Conservation (phyloP, 2,329 filamentous ascomycete species). For the Alternaria triticina region DNA sequence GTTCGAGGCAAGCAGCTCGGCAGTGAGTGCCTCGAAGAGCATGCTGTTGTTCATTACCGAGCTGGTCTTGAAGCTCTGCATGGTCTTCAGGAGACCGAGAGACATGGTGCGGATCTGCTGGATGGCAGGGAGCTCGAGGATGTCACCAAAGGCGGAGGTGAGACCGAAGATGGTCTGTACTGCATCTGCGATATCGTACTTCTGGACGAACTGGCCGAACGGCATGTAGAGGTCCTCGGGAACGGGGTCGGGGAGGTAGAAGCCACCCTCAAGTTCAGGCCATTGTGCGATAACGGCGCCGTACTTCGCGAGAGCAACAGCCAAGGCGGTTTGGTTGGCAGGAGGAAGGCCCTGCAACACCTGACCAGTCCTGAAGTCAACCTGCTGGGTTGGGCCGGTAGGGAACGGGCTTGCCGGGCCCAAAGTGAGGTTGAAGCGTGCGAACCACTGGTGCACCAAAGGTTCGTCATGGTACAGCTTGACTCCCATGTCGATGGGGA, state of each 20-base stretch:
- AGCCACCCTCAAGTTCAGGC: constrained; percentile 43
- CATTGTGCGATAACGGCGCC: constrained; percentile 26
- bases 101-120: constrained; percentile 11
- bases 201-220: constrained; percentile 57
- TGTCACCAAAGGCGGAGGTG: constrained; percentile 40
- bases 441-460: constrained; percentile 37
- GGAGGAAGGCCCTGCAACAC: constrained; percentile 6
- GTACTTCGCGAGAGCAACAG: constrained; percentile 30
- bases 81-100: constrained; percentile 10
- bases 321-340: constrained; percentile 12
- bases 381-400: constrained; percentile 3
- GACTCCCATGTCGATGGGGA: constrained; percentile 47
- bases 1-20: constrained; percentile 12
- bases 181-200: constrained; percentile 55
- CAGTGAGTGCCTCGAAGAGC: constrained; percentile 19
- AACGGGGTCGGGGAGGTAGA: constrained; percentile 53
- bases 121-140: constrained; percentile 52
- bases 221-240: constrained; percentile 58
- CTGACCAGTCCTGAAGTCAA: constrained; percentile 42
- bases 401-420: neutral
- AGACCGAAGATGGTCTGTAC: constrained; percentile 45
- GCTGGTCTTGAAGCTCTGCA: constrained; percentile 13
- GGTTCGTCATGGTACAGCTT: constrained; percentile 48
- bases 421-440: constrained; percentile 13
- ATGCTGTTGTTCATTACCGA: constrained; percentile 31